Evolutionary conservation across 345 rosid species (phyloP).

Genomic region (Arabis alpina): DNA sequence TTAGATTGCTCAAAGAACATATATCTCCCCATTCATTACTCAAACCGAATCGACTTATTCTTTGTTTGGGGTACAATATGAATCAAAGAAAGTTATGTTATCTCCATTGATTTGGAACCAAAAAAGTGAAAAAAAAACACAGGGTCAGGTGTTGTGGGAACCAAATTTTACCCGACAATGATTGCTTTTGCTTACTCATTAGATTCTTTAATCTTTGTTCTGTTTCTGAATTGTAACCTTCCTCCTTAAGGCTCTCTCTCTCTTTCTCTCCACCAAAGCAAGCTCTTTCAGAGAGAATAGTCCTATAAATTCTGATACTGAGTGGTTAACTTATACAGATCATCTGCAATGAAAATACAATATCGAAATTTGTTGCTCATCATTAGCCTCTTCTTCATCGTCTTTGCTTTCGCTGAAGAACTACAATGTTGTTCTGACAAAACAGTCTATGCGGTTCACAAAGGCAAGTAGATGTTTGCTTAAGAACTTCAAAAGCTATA

Average conservation of each 20-base stretch:
- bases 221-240: slow-evolving; percentile 28
- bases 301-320: slow-evolving; percentile 21
- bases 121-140: slow-evolving; percentile 26
- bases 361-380: slow-evolving; percentile 16
- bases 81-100: neutral
- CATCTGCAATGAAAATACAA: slow-evolving; percentile 24
- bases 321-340: slow-evolving; percentile 4
- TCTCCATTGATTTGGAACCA: neutral
- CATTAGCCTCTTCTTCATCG: slow-evolving; percentile 20
- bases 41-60: neutral
- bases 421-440: slow-evolving; percentile 9
- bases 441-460: neutral
- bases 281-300: neutral
- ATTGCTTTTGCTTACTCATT: slow-evolving; percentile 24
- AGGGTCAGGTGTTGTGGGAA: slow-evolving; percentile 17
- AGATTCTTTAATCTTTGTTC: slow-evolving; percentile 24
- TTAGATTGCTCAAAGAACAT: slow-evolving; percentile 7
- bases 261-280: neutral
- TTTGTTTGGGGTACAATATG: neutral
- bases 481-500: neutral
- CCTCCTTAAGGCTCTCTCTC: slow-evolving; percentile 21
- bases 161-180: slow-evolving; percentile 33
- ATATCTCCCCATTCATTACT: neutral
- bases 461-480: slow-evolving; percentile 23
- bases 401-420: slow-evolving; percentile 23